Conservation (phyloP, 108 stramenopile species). For the Nannochloropsis oceanica region DNA sequence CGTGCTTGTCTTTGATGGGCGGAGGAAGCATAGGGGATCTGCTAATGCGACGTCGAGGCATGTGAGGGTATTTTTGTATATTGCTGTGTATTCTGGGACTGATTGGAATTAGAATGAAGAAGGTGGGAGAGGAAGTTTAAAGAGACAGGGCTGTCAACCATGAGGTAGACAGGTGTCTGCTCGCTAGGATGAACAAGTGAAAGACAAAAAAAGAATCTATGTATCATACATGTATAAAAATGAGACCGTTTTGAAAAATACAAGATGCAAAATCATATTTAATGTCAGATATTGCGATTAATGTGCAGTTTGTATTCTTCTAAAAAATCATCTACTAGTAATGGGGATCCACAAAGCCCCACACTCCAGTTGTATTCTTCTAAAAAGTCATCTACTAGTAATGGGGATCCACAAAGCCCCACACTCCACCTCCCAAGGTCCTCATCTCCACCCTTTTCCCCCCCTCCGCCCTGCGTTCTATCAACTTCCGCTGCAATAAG, state of each 20-base stretch:
- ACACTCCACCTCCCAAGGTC: neutral
- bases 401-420: neutral
- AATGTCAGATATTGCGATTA: no score
- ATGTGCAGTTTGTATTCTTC: no score
- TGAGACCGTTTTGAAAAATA: neutral
- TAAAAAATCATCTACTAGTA: neutral
- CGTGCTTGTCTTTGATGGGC: neutral
- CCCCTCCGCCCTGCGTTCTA: neutral
- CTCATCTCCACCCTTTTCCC: neutral
- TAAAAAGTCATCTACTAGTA: neutral
- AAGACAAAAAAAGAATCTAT: neutral
- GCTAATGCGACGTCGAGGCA: neutral
- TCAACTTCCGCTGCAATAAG: neutral
- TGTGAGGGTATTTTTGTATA: neutral
- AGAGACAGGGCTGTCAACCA: no score
- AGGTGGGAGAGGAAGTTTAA: neutral
- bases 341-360: neutral
- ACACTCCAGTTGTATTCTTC: neutral
- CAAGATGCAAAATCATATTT: no score
- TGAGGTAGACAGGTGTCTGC: no score
- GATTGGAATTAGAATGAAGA: neutral
- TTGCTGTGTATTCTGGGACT: neutral
- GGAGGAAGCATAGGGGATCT: neutral
- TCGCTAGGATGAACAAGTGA: neutral
- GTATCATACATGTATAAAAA: neutral